A percentile compares a stretch with the other conserved stretches of the same genome.
Conservation (phyloP, 2,329 filamentous ascomycete species). For the Saccharata proteae region DNA sequence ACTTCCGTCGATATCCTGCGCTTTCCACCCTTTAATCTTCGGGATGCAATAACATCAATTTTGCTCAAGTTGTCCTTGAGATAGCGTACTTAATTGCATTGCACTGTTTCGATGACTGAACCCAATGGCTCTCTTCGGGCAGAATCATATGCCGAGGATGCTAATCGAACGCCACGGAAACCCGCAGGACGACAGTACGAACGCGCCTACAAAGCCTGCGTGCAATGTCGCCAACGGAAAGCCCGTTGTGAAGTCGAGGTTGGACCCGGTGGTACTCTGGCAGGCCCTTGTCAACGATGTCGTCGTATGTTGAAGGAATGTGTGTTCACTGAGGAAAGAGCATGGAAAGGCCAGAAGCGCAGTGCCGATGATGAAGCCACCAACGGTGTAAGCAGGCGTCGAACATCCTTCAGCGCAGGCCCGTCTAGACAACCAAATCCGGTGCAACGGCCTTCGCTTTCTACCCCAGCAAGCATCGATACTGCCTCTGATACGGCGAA, state of each 20-base stretch:
- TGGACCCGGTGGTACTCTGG: slow-evolving; percentile 23
- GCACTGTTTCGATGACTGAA: too few species aligned
- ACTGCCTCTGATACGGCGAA: too few species aligned
- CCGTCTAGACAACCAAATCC: too few species aligned
- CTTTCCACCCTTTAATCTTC: not conserved
- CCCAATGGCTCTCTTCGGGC: too few species aligned
- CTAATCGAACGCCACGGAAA: not conserved
- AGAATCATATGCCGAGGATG: not conserved
- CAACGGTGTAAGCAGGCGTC: too few species aligned
- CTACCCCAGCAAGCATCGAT: too few species aligned
- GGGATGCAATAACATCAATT: too few species aligned
- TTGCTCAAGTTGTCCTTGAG: too few species aligned
- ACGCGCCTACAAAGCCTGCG: slow-evolving; percentile 43
- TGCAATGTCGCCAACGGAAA: slow-evolving; percentile 40
- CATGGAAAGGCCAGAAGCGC: slow-evolving; percentile 16
- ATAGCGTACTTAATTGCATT: too few species aligned
- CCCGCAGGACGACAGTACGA: slow-evolving; percentile 28
- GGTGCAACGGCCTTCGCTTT: too few species aligned
- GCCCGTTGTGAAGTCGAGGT: slow-evolving; percentile 39
- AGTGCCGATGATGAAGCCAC: not conserved
- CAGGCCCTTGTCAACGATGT: slow-evolving; percentile 35
- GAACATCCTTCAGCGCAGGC: too few species aligned
- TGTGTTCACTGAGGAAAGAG: slow-evolving; percentile 29
- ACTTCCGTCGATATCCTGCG: slow-evolving; percentile 1
- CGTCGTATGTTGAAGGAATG: slow-evolving; percentile 39